phyloP scores from a whole-genome alignment of 805 yeast species.

The Yamadazyma phyllophila region DNA sequence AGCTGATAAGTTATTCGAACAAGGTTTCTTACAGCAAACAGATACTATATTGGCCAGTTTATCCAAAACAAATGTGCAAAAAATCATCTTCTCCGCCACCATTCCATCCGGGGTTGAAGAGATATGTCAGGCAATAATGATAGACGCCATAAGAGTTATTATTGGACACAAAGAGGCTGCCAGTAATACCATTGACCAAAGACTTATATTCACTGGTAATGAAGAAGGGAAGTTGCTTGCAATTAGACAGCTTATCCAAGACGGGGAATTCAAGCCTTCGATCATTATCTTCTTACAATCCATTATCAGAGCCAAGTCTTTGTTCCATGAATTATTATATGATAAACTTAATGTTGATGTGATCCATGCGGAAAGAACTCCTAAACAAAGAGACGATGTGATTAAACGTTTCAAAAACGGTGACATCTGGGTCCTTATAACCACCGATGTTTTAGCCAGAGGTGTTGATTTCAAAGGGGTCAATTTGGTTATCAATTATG shows the following conservation, averaged over 20 bases:
- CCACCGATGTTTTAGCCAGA: constrained; percentile 94
- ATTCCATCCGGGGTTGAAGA: constrained; percentile 92
- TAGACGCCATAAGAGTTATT: constrained; percentile 78
- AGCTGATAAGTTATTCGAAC: constrained; percentile 90
- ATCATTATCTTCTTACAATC: constrained; percentile 89
- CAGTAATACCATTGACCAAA: constrained; percentile 75
- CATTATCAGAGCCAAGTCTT: constrained; percentile 89
- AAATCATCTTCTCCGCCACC: constrained; percentile 91
- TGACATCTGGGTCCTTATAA: constrained; percentile 91
- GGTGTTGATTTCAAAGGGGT: constrained; percentile 98
- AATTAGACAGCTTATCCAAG: constrained; percentile 79
- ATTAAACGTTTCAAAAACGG: constrained; percentile 85
- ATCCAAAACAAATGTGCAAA: constrained; percentile 50
- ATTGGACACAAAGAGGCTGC: constrained; percentile 96
- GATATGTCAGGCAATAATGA: constrained; percentile 81
- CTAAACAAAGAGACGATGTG: constrained; percentile 78
- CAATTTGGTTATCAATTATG: constrained; percentile 91
- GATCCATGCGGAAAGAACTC: constrained; percentile 92
- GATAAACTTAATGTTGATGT: constrained; percentile 93
- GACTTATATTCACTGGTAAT: constrained; percentile 79
- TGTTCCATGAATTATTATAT: constrained; percentile 88
- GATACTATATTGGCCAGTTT: constrained; percentile 74
- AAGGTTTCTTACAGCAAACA: constrained; percentile 84
- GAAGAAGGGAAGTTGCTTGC: constrained; percentile 96
- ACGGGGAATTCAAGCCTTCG: constrained; percentile 89